These are phyloP conservation scores for Cryptosporidium muris DNA, from an alignment of 169 alveolate genomes.

Conservation along the genomic window DNA sequence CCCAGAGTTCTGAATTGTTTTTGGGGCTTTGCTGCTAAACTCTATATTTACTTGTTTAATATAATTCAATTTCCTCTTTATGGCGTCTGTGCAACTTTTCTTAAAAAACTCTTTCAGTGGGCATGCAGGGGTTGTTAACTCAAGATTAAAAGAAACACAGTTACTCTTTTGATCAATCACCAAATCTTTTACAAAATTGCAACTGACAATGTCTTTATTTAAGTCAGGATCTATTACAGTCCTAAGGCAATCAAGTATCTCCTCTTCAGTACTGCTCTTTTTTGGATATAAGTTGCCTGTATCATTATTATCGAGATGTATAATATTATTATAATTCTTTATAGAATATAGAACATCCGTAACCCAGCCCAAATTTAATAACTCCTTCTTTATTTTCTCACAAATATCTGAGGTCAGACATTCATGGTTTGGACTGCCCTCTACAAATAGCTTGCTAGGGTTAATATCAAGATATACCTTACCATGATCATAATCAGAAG, in stretches of 20 bases:
- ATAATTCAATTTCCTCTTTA: constrained; percentile 73
- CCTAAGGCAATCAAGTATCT: constrained; percentile 68
- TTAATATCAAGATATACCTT: neutral
- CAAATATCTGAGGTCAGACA: neutral
- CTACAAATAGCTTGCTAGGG: neutral
- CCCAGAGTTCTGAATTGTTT: neutral
- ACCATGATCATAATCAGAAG: constrained; percentile 42
- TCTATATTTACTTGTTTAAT: constrained; percentile 74
- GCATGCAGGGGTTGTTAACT: constrained; percentile 85
- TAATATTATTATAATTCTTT: neutral
- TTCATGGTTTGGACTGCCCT: too few species aligned
- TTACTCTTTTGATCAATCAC: constrained; percentile 71
- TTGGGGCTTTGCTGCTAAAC: constrained; percentile 37
- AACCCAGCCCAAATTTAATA: constrained; percentile 60
- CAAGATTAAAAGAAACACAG: constrained; percentile 75
- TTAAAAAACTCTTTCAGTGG: constrained; percentile 81
- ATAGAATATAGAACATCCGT: constrained; percentile 5
- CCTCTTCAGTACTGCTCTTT: constrained; percentile 57
- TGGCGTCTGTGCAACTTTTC: constrained; percentile 70
- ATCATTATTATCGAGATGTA: neutral
- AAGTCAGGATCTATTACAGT: constrained; percentile 83
- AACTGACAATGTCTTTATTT: constrained; percentile 80
- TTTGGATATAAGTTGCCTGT: neutral
- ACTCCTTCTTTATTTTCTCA: constrained; percentile 22
- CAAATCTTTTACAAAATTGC: constrained; percentile 79